Base-by-base conservation (phyloP, 1,284 basidiomycete species). In the Rhizopogon parksii region DNA sequence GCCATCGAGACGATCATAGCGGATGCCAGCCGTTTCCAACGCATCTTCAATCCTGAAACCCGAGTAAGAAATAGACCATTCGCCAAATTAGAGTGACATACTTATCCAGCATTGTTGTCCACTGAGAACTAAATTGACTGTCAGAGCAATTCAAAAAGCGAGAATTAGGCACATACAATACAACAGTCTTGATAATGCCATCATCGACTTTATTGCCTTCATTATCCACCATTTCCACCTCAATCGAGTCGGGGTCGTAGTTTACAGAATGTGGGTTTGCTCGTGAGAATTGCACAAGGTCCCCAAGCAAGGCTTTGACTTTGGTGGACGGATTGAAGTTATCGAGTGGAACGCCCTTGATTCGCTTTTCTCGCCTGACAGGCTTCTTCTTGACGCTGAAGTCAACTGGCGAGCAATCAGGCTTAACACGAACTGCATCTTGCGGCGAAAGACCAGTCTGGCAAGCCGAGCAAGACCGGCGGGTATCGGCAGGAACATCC, bases 61-160 rank as follows among this genome's bases (percentile, higher is more conserved):
- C 30, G 50, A 36, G 40, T 62, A 46, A 62, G 59, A 40, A 50
- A 21, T 15, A 24, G 36, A 39, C 38, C 40, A 36, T 32, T 36
- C 34, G 55, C 43, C 43, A 56, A 39, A 45, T 36, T 32, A 54
- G 47, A 48, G 48, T 15, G 51, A 69, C 76, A 62, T 68, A 90
- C 82, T 94, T 91, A 72, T 97, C 94, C 21, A 96, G 83, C 88
- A 95, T 94, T 15, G 82, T 82, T 4, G 94, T 97, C 94, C 94
- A 96, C 65, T 97, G 94, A 8, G 92, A 95, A 69, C 88, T 90
- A 63, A 15, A 35, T 34, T 47, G 42, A 51, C 19, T 15, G 47
- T 68, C 36, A 64, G 64, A 37, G 43, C 46, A 40, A 6, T 36
- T 52, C 53, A 46, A 39, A 42, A 50, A 38, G 21, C 42, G 32